Evolutionary conservation across 192 early-diverging fungal genomes (phyloP).

Genomic region (Thamnidium elegans): DNA sequence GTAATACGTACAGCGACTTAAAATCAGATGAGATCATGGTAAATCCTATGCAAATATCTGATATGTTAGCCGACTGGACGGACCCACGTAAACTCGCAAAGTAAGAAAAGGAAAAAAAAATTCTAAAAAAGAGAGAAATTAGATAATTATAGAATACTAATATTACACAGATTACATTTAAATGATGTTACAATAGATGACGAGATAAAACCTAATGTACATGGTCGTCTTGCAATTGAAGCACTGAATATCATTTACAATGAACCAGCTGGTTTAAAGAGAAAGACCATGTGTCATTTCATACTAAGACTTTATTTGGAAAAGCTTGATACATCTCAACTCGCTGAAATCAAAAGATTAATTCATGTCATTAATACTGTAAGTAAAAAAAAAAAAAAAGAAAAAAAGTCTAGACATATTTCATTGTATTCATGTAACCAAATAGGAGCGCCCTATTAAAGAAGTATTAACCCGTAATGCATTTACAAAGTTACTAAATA

Average conservation of each 20-base stretch:
- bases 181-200: conserved; percentile 25
- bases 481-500: background rate
- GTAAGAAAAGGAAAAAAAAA: conserved; percentile 46
- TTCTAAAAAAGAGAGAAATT: background rate
- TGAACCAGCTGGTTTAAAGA: conserved; percentile 34
- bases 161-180: conserved; percentile 21
- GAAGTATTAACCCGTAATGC: conserved; percentile 7
- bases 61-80: conserved; percentile 76
- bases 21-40: conserved; percentile 48
- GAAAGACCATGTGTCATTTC: conserved; percentile 63
- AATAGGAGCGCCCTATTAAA: conserved; percentile 3
- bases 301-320: conserved; percentile 57
- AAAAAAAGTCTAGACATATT: background rate
- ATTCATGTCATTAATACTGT: conserved; percentile 38
- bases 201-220: conserved; percentile 46
- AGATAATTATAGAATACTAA: no score
- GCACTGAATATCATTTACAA: conserved; percentile 54
- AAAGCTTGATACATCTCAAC: conserved; percentile 36
- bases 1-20: conserved; percentile 28
- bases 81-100: conserved; percentile 66
- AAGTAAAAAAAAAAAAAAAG: conserved; percentile 9
- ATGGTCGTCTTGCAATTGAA: conserved; percentile 60
- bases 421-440: background rate
- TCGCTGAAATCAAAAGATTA: conserved; percentile 38
- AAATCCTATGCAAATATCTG: conserved; percentile 58